Conservation (phyloP, 2,329 filamentous ascomycete genomes). For the Ceratocystis lukuohia region DNA sequence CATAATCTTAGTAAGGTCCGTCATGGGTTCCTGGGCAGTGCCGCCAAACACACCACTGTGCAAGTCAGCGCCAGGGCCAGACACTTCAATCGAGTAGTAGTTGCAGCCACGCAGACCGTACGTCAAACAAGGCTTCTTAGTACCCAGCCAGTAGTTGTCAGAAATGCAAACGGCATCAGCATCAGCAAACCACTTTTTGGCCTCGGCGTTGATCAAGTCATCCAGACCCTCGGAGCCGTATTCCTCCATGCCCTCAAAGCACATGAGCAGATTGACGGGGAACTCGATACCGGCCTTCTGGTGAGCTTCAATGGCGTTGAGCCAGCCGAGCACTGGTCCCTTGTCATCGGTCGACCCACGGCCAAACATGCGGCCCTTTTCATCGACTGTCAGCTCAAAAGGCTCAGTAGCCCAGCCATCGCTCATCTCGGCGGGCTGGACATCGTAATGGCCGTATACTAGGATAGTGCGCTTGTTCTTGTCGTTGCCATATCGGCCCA, state of each 20-base stretch:
- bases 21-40: conserved; percentile 96
- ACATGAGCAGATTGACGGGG: conserved; percentile 96
- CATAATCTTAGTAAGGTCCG: conserved; percentile 74
- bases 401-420: conserved; percentile 96
- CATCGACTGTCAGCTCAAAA: conserved; percentile 75
- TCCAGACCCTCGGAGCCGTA: conserved; percentile 94
- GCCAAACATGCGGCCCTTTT: conserved; percentile 90
- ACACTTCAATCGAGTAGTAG: conserved; percentile 89
- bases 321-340: conserved; percentile 89
- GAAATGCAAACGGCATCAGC: conserved; percentile 95
- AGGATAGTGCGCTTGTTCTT: conserved; percentile 88
- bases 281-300: conserved; percentile 89
- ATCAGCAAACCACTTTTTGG: conserved; percentile 88
- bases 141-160: conserved; percentile 99
- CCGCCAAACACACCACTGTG: conserved; percentile 97
- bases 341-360: conserved; percentile 96
- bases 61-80: conserved; percentile 81
- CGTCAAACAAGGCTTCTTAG: conserved; percentile 94
- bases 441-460: conserved; percentile 97
- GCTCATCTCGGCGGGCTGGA: conserved; percentile 83
- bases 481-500: conserved; percentile 85
- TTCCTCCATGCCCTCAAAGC: conserved; percentile 99
- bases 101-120: conserved; percentile 96
- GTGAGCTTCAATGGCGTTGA: conserved; percentile 96
- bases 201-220: conserved; percentile 83